Evolutionary conservation across 2,329 filamentous ascomycete species (phyloP), one percentile per base, ranked within the genome.

Genomic region (Volutella citrinella): DNA sequence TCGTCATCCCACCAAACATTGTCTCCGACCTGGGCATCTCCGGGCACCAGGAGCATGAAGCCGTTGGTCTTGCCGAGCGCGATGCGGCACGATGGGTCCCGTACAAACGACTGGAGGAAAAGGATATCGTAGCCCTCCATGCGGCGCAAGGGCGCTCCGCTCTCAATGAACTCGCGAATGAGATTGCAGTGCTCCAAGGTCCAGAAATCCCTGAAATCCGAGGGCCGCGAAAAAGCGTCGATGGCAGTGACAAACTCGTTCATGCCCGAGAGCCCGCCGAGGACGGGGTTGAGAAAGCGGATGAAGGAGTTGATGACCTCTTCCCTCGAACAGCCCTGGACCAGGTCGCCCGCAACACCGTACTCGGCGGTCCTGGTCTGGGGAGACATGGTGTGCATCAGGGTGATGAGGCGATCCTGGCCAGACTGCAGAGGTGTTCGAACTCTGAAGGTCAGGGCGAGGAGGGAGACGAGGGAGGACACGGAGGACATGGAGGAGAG

Each of bases 191-290:
- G 54, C 34, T 57, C 56, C 10, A 63, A 46, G 14, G 43, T 51
- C 59, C 59, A 62, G 35, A 62, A 62, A 20, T 57, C 51, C 10
- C 59, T 44, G 36, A 63, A 62, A 29, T 52, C 50, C 15, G 51
- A 53, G n/a, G 59, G 58, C 6, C 56, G 43, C 6, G 50, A 50
- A 34, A 54, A 53, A 29, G 51, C 59, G 21, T 51, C 53, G 18
- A 63, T 54, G 27, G 54, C 55, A 20, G 48, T 36, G 24, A 59
- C 48, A 19, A 63, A 54, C 19, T 60, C 56, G 11, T 47, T 34
- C 40, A 62, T 51, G 12, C 59, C 59, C 5, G 57, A 55, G 43
- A 61, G 48, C 22, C 59, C 59, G 37, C 55, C 59, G 35, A 63
- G 59, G 10, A 63, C 57, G 10, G 59, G 50, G 35, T 48, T 53